phyloP scores from a whole-genome alignment of 1,284 basidiomycete genomes.

The Ceratobasidium sp. region DNA sequence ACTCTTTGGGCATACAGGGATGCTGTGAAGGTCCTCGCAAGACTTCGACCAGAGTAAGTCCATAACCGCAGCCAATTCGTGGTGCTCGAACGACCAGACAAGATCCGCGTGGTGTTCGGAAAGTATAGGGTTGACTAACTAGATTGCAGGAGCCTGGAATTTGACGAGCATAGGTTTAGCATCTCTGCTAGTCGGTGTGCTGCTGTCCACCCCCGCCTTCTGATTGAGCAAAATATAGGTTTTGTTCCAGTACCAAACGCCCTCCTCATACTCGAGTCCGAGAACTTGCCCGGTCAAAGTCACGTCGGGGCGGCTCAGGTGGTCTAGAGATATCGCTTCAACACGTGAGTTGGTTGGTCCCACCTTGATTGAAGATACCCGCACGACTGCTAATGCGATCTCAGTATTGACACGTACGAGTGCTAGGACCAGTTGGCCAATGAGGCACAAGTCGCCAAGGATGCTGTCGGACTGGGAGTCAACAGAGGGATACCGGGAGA shows the following conservation, averaged over 20 bases:
- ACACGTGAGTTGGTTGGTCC: neutral
- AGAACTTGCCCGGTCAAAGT: slow-evolving; percentile 1
- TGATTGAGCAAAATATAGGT: neutral
- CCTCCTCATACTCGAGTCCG: neutral
- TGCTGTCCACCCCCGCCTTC: neutral
- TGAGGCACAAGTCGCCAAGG: neutral
- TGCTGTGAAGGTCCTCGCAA: neutral
- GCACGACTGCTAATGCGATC: neutral
- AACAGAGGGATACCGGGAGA: neutral
- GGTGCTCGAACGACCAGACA: neutral
- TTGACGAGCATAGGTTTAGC: neutral
- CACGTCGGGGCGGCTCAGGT: neutral
- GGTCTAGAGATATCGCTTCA: neutral
- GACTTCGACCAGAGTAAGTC: neutral
- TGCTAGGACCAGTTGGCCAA: neutral
- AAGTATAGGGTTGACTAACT: neutral
- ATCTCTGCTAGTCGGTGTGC: neutral
- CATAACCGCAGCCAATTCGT: neutral
- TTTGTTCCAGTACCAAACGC: slow-evolving; percentile 4
- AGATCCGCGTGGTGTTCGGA: neutral
- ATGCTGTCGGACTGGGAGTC: neutral
- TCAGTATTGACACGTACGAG: neutral
- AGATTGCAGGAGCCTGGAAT: neutral
- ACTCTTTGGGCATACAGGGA: neutral
- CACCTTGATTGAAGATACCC: neutral